These are phyloP conservation scores for Paspalum vaginatum DNA, from an alignment of 176 grass and related monocot species.

Conservation along the genomic window DNA sequence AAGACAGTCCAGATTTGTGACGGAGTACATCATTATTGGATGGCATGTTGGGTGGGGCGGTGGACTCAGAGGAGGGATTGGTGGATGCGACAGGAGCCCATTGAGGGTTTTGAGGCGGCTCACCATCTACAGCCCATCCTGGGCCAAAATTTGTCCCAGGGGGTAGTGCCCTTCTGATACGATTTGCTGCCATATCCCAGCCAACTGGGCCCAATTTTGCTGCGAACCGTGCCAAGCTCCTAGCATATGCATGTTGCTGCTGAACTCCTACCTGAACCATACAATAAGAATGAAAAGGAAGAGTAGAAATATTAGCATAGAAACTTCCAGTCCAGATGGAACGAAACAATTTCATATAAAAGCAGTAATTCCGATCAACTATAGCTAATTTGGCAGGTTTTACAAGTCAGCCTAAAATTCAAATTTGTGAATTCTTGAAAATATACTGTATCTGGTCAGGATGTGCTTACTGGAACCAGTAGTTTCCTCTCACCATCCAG, in stretches of 20 bases:
- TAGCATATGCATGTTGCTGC: constrained; percentile 59
- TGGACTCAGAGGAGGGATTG: constrained; percentile 36
- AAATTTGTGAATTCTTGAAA: constrained; percentile 29
- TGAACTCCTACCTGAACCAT: constrained; percentile 65
- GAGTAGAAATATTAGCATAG: constrained; percentile 6
- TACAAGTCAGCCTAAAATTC: constrained; percentile 6
- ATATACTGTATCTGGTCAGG: constrained; percentile 3
- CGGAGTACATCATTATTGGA: constrained; percentile 27
- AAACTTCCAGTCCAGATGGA: not conserved
- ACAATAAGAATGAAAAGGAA: not conserved
- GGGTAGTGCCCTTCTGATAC: constrained; percentile 53
- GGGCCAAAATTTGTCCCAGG: constrained; percentile 66
- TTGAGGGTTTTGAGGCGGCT: constrained; percentile 54
- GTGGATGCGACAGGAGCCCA: not conserved
- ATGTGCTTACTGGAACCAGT: constrained; percentile 68
- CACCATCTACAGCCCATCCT: constrained; percentile 70
- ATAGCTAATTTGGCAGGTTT: constrained; percentile 4
- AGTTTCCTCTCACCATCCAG: constrained; percentile 60
- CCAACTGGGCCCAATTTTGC: constrained; percentile 56
- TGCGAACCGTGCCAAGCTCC: constrained; percentile 67
- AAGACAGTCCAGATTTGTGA: constrained; percentile 33
- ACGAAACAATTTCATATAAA: constrained; percentile 11
- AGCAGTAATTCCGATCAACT: constrained; percentile 9
- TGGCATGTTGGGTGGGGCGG: constrained; percentile 26
- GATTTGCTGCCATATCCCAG: constrained; percentile 64